A percentile compares a stretch with the other conserved stretches of the same genome.
phyloP scores from a whole-genome alignment of 1,284 basidiomycete genomes.

The Ceratobasidium sp. region DNA sequence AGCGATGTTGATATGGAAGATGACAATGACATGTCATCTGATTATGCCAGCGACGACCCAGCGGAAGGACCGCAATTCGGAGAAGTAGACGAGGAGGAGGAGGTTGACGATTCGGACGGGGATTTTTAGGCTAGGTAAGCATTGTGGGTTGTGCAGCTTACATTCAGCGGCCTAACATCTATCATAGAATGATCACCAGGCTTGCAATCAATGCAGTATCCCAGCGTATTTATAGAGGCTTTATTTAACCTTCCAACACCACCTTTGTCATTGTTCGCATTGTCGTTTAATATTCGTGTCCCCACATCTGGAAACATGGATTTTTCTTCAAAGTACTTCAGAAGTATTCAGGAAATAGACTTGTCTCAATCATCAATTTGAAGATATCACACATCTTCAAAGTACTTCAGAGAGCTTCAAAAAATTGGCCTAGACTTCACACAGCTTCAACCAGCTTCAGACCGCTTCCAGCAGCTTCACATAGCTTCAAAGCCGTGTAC shows the following conservation, averaged over 20 bases:
- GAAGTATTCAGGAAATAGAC: too few relatives aligned
- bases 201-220: background rate
- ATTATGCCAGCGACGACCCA: slow-evolving; percentile 16
- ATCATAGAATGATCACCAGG: background rate
- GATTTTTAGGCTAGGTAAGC: background rate
- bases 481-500: too few relatives aligned
- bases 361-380: too few relatives aligned
- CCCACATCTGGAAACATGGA: background rate
- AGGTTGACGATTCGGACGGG: background rate
- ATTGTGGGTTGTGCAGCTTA: background rate
- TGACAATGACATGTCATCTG: slow-evolving; percentile 13
- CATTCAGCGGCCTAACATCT: background rate
- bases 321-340: background rate
- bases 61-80: background rate
- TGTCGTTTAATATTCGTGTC: background rate
- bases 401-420: too few relatives aligned
- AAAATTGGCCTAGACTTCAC: too few relatives aligned
- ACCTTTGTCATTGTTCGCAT: background rate
- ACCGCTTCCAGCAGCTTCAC: too few relatives aligned
- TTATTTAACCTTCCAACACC: background rate
- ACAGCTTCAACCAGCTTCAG: too few relatives aligned
- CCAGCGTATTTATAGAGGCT: slow-evolving; percentile 7
- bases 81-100: background rate
- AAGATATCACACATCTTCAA: too few relatives aligned
- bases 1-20: slow-evolving; percentile 1